Evolutionary conservation across 2,329 filamentous ascomycete genomes (phyloP).

Genomic region (Sclerotinia glacialis): DNA sequence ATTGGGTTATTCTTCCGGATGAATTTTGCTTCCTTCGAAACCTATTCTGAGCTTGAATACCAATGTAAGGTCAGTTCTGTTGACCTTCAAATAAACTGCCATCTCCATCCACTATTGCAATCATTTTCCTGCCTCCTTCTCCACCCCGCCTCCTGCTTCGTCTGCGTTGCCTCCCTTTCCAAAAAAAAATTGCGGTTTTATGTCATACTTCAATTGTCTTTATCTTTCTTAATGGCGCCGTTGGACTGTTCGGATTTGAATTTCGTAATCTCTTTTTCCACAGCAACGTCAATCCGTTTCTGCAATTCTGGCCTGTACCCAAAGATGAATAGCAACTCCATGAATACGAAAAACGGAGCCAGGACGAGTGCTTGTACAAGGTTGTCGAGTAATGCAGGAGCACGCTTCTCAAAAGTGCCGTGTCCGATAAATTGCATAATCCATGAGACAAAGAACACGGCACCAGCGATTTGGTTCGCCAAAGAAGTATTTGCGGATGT

Average conservation of each 20-base stretch:
- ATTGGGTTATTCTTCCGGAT: background rate
- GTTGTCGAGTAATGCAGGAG: slow-evolving; percentile 88
- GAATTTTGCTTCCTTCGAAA: background rate
- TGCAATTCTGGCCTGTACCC: slow-evolving; percentile 90
- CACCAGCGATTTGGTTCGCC: slow-evolving; percentile 58
- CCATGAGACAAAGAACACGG: slow-evolving; percentile 74
- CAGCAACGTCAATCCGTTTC: slow-evolving; percentile 71
- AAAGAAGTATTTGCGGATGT: slow-evolving; percentile 48
- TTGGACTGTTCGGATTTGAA: slow-evolving; percentile 57
- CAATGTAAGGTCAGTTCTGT: background rate
- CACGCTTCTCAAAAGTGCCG: slow-evolving; percentile 80
- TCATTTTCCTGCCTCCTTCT: background rate
- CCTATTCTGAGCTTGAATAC: background rate
- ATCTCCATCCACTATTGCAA: background rate
- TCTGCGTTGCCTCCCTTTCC: background rate
- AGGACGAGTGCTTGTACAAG: slow-evolving; percentile 87
- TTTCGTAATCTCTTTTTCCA: slow-evolving; percentile 74
- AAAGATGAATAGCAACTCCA: slow-evolving; percentile 85
- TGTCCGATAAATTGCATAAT: slow-evolving; percentile 89
- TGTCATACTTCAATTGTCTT: slow-evolving; percentile 44
- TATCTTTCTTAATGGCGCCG: slow-evolving; percentile 47
- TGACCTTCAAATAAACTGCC: background rate
- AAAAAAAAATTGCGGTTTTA: background rate
- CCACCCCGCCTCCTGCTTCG: too few species aligned
- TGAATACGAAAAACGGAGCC: slow-evolving; percentile 95